Base-by-base conservation (phyloP, 352 stramenopile species). In the Globisporangium ultimum region DNA sequence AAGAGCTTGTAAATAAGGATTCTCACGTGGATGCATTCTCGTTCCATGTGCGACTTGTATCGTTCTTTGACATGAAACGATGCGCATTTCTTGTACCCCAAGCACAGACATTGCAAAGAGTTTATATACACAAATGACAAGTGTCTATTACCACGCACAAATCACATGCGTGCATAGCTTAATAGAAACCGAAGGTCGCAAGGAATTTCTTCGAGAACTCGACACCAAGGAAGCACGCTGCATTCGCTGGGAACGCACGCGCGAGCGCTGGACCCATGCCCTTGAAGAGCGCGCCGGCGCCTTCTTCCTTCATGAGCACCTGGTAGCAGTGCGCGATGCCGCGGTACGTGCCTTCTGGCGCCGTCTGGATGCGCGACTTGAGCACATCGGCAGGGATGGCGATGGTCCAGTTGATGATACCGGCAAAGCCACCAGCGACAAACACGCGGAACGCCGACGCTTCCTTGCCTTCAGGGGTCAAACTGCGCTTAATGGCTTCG, bases 301-400 rank as follows among this genome's bases (percentile, higher is more conserved):
- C 97, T 66, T 99, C 97, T 61, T 98, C 75, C 64, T 95, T 96
- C 68, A 99, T 95, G 17, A 99, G 73, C 56, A 97, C 80, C 62
- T 91, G 74, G 69, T 91, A 93, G 53, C 97, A 97, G 68, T 98
- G 89, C 49, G 76, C 46, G 32, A 98, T 83, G 47, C 93, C 90
- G 24, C 73, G 87, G 75, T 98, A 98, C 50, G 84, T 98, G 38
- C 96, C 96, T 47, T 98, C 95, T 14, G 95, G 93, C 15, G 95
- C 95, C 0, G 95, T 98, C 76, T 99, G 97, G 70, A 96, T 98
- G 66, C 96, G 83, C 45, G 87, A 98, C 80, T 99, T 99, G 66
- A 99, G 76, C 40, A 98, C 92, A 78, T 99, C 97, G 1, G 94
- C 78, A 24, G 96, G 96, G 58, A 99, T 98, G 21, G 87, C 84